Evolutionary conservation across 192 early-diverging fungal species (phyloP), one percentile per base, ranked within the genome.

Genomic region (Coemansia sp.): DNA sequence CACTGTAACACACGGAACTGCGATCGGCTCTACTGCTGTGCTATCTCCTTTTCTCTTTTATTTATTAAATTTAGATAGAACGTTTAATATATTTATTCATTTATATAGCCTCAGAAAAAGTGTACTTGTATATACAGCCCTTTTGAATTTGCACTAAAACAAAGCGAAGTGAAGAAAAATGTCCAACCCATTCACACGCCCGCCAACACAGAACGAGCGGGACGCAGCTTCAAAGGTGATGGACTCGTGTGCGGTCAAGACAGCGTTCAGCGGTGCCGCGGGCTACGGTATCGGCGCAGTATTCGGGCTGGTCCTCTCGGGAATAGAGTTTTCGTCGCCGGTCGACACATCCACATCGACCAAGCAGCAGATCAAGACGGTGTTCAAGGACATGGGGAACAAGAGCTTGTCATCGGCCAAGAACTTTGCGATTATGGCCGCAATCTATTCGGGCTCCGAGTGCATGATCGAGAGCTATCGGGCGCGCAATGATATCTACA

Each of bases 401-500:
- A 84, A 89, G 56, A 90, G 89, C 4, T 84, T 87, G 61, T 90
- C 92, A 7, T 88, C 91, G 31, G 97, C 93, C 10, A 99, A 95
- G 72, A 94, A 92, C 79, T 95, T 99, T 88, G 94, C 90, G 28
- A 75, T 93, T 18, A 91, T 99, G 26, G 94, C 92, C 26, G 91
- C 94, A 10, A 88, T 97, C 35, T 99, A 92, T 82, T 89, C 95
- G 28, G 90, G 92, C 6, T 89, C 93, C 4, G 97, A 99, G 77
- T 97, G 97, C 68, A 85, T 92, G 73, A 95, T 97, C 62, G 97
- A 99, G 84, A 87, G 89, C 85, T 98, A 95, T 69, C 89, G 97
- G 25, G 97, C 92, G 8, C 95, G 94, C 69, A 93, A 97, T 76
- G 97, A 99, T 68, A 79, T 95, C 23, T 93, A 92, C 75, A 99